Base-by-base conservation (phyloP, 2,329 filamentous ascomycete genomes). In the Penicillium sp. region DNA sequence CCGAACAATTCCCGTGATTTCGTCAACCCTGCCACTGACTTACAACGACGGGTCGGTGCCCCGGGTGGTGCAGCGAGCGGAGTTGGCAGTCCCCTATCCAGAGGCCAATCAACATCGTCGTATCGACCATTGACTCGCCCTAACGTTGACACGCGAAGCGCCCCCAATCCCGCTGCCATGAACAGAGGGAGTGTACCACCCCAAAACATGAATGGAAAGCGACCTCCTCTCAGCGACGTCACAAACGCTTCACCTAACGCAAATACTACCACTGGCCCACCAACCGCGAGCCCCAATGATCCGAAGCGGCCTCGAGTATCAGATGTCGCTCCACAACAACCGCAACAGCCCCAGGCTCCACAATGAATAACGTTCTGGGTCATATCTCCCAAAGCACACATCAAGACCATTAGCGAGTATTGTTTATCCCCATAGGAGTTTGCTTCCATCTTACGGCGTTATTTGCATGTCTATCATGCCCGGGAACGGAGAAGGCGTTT, bases 51-150 rank as follows among this genome's bases (percentile, higher is more conserved):
- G 50, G 69, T 75, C 19, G 72, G 72, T 31, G 71, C 68, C 11
- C 71, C 72, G 13, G 68, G 65, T 2, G 54, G 56, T 19, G 44
- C 47, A 4, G n/a, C 36, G 24, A 51, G 53, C 14, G 68, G 62
- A 26, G 47, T 66, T 13, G 64, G 65, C 36, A 73, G 68, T 45
- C 72, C 71, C 6, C 62, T 73, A 39, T 69, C 61, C 44, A 66
- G 71, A 58, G 68, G 67, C 5, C 71, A 64, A 48, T 68, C 69
- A 23, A 73, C 71, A 28, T 74, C 73, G 16, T 74, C 74, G 2
- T 79, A 76, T 52, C 72, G 75, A 29, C 76, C 76, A n/a, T 66
- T 77, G 47, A 78, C 75, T n/a, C 66, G 76, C 53, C 74, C 74
- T 21, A 75, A 70, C 29, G 56, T 70, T 14, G 70, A 71, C 31